phyloP scores from a whole-genome alignment of 371 early-diverging fungal genomes.

The Umbelopsis sp. region DNA sequence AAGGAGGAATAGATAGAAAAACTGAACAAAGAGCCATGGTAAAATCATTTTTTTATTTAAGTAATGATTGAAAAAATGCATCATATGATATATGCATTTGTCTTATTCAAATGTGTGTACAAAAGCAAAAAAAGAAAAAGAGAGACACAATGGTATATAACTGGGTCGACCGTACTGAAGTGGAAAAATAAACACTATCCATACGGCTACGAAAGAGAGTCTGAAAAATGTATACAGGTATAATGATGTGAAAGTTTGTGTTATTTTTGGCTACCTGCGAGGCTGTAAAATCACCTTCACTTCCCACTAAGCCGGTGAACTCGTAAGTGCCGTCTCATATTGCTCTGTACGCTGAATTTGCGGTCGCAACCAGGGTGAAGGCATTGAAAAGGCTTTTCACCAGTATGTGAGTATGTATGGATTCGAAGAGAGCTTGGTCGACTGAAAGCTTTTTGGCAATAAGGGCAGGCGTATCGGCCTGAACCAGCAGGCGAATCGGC shows the following conservation, averaged over 20 bases:
- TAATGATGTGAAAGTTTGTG: constrained; percentile 1
- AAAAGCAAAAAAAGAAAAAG: not conserved
- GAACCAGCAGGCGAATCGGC: constrained; percentile 14
- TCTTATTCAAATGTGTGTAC: not conserved
- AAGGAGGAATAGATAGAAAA: too few species aligned
- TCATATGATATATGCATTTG: not conserved
- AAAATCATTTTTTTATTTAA: not conserved
- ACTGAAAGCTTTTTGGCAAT: constrained; percentile 72
- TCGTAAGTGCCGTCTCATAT: constrained; percentile 73
- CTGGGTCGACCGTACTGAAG: not conserved
- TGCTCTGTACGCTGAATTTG: constrained; percentile 77
- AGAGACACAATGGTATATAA: not conserved
- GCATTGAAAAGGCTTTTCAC: constrained; percentile 76
- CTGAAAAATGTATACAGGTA: not conserved
- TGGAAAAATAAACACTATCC: not conserved
- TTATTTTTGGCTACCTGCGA: not conserved
- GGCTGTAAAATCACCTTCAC: not conserved
- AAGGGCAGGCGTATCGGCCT: constrained; percentile 64
- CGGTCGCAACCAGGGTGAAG: constrained; percentile 65
- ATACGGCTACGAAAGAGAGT: not conserved
- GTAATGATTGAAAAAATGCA: not conserved
- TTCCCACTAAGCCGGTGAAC: constrained; percentile 43
- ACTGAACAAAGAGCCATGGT: too few species aligned
- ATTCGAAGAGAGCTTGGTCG: constrained; percentile 74
- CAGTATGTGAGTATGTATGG: constrained; percentile 77